Evolutionary conservation across 495 filamentous ascomycete genomes (phyloP).

Genomic region (Trichoderma orchidacearum): DNA sequence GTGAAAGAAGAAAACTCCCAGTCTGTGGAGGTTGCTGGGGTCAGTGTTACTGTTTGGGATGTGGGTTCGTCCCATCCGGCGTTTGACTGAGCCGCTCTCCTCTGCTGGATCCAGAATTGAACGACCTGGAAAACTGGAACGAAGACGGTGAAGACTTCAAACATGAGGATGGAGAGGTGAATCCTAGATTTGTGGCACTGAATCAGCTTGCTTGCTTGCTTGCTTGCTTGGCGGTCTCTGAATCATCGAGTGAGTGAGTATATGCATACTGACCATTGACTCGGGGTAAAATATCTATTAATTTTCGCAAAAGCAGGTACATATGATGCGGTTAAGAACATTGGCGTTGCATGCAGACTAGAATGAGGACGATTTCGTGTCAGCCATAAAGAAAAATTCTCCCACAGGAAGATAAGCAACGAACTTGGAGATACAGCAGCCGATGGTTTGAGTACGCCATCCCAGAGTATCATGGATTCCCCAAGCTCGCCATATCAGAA

Average conservation of each 20-base stretch:
- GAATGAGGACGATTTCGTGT: slow-evolving; percentile 3
- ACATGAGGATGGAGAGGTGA: slow-evolving; percentile 21
- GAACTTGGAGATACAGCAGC: slow-evolving; percentile 35
- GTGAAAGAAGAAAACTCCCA: not conserved
- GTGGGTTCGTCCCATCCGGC: slow-evolving; percentile 12
- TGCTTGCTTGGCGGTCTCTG: no score
- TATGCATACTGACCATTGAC: slow-evolving; percentile 31
- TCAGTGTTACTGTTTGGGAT: not conserved
- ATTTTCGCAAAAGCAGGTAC: slow-evolving; percentile 31
- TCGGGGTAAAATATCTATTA: slow-evolving; percentile 27
- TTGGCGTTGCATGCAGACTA: slow-evolving; percentile 43
- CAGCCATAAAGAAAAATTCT: not conserved
- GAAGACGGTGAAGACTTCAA: slow-evolving; percentile 36
- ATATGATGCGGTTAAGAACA: slow-evolving; percentile 43
- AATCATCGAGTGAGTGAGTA: not conserved
- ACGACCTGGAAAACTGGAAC: slow-evolving; percentile 25
- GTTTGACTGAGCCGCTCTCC: slow-evolving; percentile 12
- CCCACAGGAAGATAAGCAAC: slow-evolving; percentile 3
- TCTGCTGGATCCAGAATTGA: slow-evolving; percentile 10
- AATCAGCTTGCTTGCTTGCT: not conserved
- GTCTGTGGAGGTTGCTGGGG: not conserved
- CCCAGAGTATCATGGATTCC: slow-evolving; percentile 42
- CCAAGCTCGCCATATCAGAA: slow-evolving; percentile 13
- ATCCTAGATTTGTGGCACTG: slow-evolving; percentile 7
- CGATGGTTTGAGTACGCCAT: slow-evolving; percentile 45